Percentiles rank a stretch among this genome's conserved stretches.
These are phyloP conservation scores for Rutstroemia sp. DNA, from an alignment of 2,329 filamentous ascomycete species.

Conservation along the genomic window DNA sequence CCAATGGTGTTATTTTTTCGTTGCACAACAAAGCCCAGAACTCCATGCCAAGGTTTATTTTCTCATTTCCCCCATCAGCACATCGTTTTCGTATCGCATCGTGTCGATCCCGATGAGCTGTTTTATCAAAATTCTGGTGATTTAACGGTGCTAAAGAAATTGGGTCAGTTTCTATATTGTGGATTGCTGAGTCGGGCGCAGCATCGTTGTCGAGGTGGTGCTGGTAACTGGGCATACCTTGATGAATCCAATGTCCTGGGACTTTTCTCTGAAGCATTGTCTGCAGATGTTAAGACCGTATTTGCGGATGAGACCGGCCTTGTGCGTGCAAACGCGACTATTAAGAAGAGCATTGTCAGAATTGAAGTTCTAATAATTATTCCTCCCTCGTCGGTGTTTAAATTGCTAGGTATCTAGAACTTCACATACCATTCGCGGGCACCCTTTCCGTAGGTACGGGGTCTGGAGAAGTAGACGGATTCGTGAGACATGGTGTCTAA, in stretches of 20 bases:
- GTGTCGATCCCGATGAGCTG: slow-evolving; percentile 2
- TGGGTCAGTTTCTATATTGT: slow-evolving; percentile 2
- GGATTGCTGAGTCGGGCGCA: not conserved
- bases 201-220: not conserved
- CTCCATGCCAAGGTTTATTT: slow-evolving; percentile 11
- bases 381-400: not conserved
- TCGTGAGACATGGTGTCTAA: slow-evolving; percentile 69
- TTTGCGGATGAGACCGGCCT: slow-evolving; percentile 98
- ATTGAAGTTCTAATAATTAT: not conserved
- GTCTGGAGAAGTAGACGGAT: slow-evolving; percentile 98
- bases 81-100: slow-evolving; percentile 5
- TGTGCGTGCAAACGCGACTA: slow-evolving; percentile 86
- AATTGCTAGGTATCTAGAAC: not conserved
- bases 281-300: slow-evolving; percentile 90
- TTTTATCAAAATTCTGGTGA: slow-evolving; percentile 2
- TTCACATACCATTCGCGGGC: slow-evolving; percentile 77
- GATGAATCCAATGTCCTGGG: slow-evolving; percentile 65
- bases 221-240: slow-evolving; percentile 44
- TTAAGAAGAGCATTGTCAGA: slow-evolving; percentile 12
- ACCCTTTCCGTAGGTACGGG: slow-evolving; percentile 96
- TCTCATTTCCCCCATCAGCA: not conserved
- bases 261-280: slow-evolving; percentile 73
- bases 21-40: slow-evolving; percentile 11
- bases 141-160: slow-evolving; percentile 24
- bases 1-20: slow-evolving; percentile 1